Evolutionary conservation across 2,329 filamentous ascomycete genomes (phyloP), one percentile per base, ranked within the genome.

Genomic region (Xylaria sp.): DNA sequence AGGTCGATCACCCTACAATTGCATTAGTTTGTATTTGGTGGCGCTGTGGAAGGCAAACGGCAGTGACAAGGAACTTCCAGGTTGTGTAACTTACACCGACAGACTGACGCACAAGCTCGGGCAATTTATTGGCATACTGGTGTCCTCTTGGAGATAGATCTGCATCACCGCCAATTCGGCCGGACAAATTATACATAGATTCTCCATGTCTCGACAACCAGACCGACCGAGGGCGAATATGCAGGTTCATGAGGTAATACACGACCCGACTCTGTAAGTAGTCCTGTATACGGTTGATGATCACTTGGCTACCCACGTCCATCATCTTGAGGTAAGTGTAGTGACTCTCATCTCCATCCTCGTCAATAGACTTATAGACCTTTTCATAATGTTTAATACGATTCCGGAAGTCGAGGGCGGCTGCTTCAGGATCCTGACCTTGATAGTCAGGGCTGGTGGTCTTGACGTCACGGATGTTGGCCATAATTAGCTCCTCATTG

Each of bases 211-310:
- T 86, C 72, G 96, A 98, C 58, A 99, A 83, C 96, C 96, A 99
- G 72, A 99, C 97, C 3, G 94, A 97, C 63, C 96, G 89, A 20
- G 95, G 95, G 71, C 95, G 95, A 79, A 99, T 99, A 81, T 99
- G 96, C 44, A 99, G 85, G 78, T 98, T 99, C 90, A 98, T 97
- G 65, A 98, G 88, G 78, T 97, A 99, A 81, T 99, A 99, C 51
- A 99, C 95, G 50, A 99, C 90, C 65, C 96, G 90, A 79, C 93
- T 97, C 79, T 97, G 96, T 31, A 99, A 85, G 77, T 99, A 99
- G 80, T 99, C 96, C 77, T 94, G 91, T 76, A 99, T 97, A 77
- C 92, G 90, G 82, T 98, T 99, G 86, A 99, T 98, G 76, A 98
- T 96, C 77, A 98, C 94, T 76, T 97, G 93, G 73, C 93, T 93